Evolutionary conservation across 495 filamentous ascomycete genomes (phyloP).

Genomic region (Choiromyces venosus): DNA sequence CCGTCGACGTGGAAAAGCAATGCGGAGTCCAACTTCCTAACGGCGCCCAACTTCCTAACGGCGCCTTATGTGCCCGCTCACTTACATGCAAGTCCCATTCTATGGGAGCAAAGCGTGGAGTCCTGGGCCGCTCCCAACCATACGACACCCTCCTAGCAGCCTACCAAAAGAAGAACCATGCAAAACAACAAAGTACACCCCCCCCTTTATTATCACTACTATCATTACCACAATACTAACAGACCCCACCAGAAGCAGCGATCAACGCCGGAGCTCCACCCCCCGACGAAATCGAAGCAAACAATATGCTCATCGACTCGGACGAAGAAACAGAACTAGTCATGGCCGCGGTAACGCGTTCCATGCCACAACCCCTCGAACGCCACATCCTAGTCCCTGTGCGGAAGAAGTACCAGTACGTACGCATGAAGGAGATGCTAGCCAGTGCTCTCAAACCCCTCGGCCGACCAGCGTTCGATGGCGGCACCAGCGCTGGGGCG

Average conservation of each 20-base stretch:
- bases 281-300: slow-evolving; percentile 73
- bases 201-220: slow-evolving; percentile 5
- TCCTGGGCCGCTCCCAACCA: slow-evolving; percentile 81
- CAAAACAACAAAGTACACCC: slow-evolving; percentile 83
- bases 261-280: slow-evolving; percentile 91
- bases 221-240: too few species aligned
- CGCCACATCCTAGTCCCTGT: slow-evolving; percentile 62
- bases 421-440: slow-evolving; percentile 85
- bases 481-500: slow-evolving; percentile 5
- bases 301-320: slow-evolving; percentile 70
- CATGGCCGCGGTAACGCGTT: slow-evolving; percentile 73
- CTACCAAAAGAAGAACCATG: slow-evolving; percentile 99
- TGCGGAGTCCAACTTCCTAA: slow-evolving; percentile 81
- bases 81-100: slow-evolving; percentile 95
- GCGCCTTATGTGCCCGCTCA: slow-evolving; percentile 81
- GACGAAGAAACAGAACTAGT: slow-evolving; percentile 88
- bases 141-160: slow-evolving; percentile 91
- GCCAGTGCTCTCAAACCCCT: slow-evolving; percentile 58
- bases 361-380: slow-evolving; percentile 66
- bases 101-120: slow-evolving; percentile 91
- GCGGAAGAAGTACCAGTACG: slow-evolving; percentile 67
- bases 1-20: slow-evolving; percentile 95
- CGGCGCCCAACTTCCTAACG: slow-evolving; percentile 62
- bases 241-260: slow-evolving; percentile 62
- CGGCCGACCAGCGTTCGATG: slow-evolving; percentile 17